These are phyloP conservation scores for Verticillium klebahnii DNA, from an alignment of 2,329 filamentous ascomycete species.

Conservation along the genomic window DNA sequence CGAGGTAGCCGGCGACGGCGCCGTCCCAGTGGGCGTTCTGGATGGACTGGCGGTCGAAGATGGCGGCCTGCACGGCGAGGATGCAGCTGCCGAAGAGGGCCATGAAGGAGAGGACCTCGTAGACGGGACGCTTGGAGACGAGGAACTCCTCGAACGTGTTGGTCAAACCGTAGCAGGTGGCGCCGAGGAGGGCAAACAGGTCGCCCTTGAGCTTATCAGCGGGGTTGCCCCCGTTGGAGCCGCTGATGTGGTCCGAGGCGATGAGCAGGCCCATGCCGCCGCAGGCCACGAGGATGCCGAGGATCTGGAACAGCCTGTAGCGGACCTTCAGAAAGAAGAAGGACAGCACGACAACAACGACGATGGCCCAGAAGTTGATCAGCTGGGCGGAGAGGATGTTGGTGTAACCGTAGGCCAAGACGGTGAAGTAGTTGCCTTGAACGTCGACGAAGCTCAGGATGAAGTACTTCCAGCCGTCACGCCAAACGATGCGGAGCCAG, in stretches of 20 bases:
- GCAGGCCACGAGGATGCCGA: slow-evolving; percentile 85
- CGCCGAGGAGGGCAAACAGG: slow-evolving; percentile 83
- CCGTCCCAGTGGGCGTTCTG: slow-evolving; percentile 58
- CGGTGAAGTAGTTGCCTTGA: slow-evolving; percentile 96
- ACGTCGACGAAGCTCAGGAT: slow-evolving; percentile 92
- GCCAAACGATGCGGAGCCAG: slow-evolving; percentile 58
- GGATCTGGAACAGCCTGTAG: slow-evolving; percentile 81
- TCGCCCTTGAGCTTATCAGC: slow-evolving; percentile 83
- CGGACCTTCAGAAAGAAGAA: slow-evolving; percentile 80
- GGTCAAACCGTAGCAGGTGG: slow-evolving; percentile 83
- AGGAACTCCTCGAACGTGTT: slow-evolving; percentile 96
- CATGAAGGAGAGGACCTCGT: slow-evolving; percentile 90
- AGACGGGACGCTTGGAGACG: slow-evolving; percentile 78
- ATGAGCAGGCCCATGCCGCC: slow-evolving; percentile 86
- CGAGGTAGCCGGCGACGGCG: slow-evolving; percentile 72
- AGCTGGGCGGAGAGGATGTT: slow-evolving; percentile 90
- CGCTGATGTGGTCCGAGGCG: slow-evolving; percentile 79
- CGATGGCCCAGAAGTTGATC: slow-evolving; percentile 98
- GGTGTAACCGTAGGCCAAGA: slow-evolving; percentile 88
- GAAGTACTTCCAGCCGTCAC: slow-evolving; percentile 89
- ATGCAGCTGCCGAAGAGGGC: slow-evolving; percentile 85
- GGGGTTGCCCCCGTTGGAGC: slow-evolving; percentile 62
- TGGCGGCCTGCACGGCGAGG: slow-evolving; percentile 84
- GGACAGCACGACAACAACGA: slow-evolving; percentile 82
- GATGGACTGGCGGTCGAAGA: slow-evolving; percentile 82